Conservation (phyloP, 768 basidiomycete genomes). For the Cyclocybe cylindracea region DNA sequence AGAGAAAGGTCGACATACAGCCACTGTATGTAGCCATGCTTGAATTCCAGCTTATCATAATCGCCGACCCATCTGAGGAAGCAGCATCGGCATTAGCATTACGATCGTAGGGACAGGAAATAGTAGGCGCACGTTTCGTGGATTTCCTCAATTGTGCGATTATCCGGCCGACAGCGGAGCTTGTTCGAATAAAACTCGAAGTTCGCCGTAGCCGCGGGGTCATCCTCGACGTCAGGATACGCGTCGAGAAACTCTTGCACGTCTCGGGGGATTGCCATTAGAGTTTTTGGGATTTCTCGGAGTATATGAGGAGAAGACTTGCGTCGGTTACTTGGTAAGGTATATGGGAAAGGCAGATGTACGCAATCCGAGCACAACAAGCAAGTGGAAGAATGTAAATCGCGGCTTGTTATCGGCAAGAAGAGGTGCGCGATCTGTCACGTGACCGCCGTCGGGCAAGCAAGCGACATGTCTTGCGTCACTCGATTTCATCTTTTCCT, state of each 20-base stretch:
- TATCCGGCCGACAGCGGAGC: constrained; percentile 60
- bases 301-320: neutral
- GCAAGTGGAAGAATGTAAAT: neutral
- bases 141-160: constrained; percentile 61
- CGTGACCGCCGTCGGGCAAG: too few species aligned
- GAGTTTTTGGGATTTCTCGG: constrained; percentile 8
- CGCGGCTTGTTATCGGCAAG: neutral
- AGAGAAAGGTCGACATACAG: constrained; percentile 44
- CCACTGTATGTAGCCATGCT: constrained; percentile 81
- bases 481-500: too few species aligned
- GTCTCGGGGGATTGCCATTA: constrained; percentile 52
- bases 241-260: constrained; percentile 56
- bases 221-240: constrained; percentile 48
- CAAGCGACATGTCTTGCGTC: too few species aligned
- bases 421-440: neutral
- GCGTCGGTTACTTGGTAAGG: neutral
- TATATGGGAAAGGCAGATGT: neutral
- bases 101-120: neutral
- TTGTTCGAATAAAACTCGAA: constrained; percentile 62
- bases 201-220: constrained; percentile 45
- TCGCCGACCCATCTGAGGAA: constrained; percentile 62
- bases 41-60: constrained; percentile 60
- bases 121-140: constrained; percentile 46
- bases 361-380: neutral
- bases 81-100: constrained; percentile 26